phyloP scores from a whole-genome alignment of 768 basidiomycete species.

The Termitomyces sp. region DNA sequence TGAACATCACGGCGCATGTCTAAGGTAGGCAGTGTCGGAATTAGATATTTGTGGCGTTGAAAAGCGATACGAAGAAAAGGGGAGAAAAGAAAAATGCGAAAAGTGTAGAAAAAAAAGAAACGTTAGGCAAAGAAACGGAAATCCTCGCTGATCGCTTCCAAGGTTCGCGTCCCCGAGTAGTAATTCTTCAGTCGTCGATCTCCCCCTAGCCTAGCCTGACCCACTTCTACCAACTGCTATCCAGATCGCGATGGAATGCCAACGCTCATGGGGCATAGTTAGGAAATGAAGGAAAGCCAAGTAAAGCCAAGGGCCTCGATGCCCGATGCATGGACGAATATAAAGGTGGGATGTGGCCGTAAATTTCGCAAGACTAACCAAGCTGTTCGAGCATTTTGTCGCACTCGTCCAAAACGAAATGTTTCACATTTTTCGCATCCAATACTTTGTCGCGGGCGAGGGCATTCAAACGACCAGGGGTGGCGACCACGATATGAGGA shows the following conservation, averaged over 20 bases:
- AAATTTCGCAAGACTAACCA: conserved; percentile 95
- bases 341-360: conserved; percentile 50
- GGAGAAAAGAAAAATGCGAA: conserved; percentile 33
- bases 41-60: conserved; percentile 52
- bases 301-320: conserved; percentile 30
- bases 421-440: conserved; percentile 95
- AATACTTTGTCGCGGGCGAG: conserved; percentile 92
- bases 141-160: conserved; percentile 32
- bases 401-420: conserved; percentile 99
- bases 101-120: conserved; percentile 20
- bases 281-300: conserved; percentile 33
- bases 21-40: conserved; percentile 65
- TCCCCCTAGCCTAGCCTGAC: conserved; percentile 27
- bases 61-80: conserved; percentile 48
- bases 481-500: conserved; percentile 98
- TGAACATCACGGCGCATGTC: conserved; percentile 99
- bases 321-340: conserved; percentile 42
- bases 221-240: conserved; percentile 33
- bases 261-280: conserved; percentile 30
- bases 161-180: conserved; percentile 26
- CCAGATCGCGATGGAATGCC: conserved; percentile 32
- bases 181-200: conserved; percentile 23
- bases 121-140: conserved; percentile 17
- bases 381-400: conserved; percentile 99
- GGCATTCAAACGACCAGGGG: conserved; percentile 95